A percentile compares a stretch with the other conserved stretches of the same genome.
phyloP scores from a whole-genome alignment of 1,284 basidiomycete species.

The Apiotrichum mycotoxinovorans region DNA sequence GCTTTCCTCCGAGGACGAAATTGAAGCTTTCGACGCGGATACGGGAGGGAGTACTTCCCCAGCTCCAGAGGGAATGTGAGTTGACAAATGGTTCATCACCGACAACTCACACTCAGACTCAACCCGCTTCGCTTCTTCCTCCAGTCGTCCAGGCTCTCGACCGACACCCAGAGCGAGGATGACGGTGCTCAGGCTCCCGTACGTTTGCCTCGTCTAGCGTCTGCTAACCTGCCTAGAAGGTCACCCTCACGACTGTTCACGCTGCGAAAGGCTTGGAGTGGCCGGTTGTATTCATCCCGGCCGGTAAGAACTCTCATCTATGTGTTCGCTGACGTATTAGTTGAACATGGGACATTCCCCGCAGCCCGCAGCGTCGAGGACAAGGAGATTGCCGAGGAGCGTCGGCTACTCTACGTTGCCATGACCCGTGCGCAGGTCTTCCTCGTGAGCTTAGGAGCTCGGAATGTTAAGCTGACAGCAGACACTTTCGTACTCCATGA shows the following conservation, averaged over 20 bases:
- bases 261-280: constrained; percentile 89
- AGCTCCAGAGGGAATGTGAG: background rate
- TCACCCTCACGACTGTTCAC: constrained; percentile 83
- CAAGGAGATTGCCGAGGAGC: constrained; percentile 76
- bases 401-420: constrained; percentile 81
- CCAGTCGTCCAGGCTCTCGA: constrained; percentile 78
- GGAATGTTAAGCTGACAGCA: constrained; percentile 13
- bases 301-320: constrained; percentile 26
- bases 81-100: background rate
- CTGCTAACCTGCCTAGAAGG: constrained; percentile 57
- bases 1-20: constrained; percentile 40
- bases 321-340: constrained; percentile 46
- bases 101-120: constrained; percentile 46
- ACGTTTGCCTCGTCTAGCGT: background rate
- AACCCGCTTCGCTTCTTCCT: constrained; percentile 75
- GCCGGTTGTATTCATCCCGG: constrained; percentile 59
- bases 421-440: constrained; percentile 81
- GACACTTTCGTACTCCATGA: constrained; percentile 41
- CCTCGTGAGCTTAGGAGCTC: constrained; percentile 54
- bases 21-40: constrained; percentile 4
- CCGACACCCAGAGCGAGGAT: constrained; percentile 65
- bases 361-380: constrained; percentile 61
- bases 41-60: background rate
- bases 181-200: constrained; percentile 50
- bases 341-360: constrained; percentile 74